Conservation (phyloP, 2,329 filamentous ascomycete species). For the Ophiostoma tasmaniense region DNA sequence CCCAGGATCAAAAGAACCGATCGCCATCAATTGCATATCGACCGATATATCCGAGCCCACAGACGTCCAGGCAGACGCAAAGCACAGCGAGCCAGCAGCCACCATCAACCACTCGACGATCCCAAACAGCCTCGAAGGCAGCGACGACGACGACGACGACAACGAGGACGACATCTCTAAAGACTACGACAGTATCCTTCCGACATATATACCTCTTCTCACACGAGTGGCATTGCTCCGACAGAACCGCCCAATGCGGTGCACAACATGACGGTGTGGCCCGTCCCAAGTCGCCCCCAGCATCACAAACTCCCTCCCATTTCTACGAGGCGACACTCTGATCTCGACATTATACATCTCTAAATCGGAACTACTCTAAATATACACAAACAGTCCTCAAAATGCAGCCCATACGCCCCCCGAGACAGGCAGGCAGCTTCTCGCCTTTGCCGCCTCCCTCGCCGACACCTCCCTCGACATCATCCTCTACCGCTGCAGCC, state of each 20-base stretch:
- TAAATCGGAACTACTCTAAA: background rate
- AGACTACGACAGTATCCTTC: too few species aligned
- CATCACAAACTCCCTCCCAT: background rate
- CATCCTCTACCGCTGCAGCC: constrained; percentile 13
- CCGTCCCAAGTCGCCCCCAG: background rate
- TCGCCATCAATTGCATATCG: background rate
- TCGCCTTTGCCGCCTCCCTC: constrained; percentile 37
- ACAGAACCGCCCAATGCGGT: constrained; percentile 8
- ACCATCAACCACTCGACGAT: background rate
- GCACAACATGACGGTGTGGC: constrained; percentile 36
- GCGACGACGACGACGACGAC: background rate
- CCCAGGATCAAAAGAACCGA: background rate
- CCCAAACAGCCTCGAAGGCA: background rate
- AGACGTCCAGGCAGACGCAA: background rate
- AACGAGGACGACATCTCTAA: background rate
- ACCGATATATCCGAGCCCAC: background rate
- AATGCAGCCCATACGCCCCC: constrained; percentile 42
- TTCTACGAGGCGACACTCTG: background rate
- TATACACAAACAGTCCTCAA: background rate
- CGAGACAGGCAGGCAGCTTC: constrained; percentile 48
- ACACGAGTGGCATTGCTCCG: constrained; percentile 8
- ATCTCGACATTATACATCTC: constrained; percentile 20
- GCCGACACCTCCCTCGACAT: background rate
- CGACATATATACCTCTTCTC: background rate
- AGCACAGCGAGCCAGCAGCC: background rate